phyloP scores from a whole-genome alignment of 108 stramenopile species.

The Parietichytrium sp. region DNA sequence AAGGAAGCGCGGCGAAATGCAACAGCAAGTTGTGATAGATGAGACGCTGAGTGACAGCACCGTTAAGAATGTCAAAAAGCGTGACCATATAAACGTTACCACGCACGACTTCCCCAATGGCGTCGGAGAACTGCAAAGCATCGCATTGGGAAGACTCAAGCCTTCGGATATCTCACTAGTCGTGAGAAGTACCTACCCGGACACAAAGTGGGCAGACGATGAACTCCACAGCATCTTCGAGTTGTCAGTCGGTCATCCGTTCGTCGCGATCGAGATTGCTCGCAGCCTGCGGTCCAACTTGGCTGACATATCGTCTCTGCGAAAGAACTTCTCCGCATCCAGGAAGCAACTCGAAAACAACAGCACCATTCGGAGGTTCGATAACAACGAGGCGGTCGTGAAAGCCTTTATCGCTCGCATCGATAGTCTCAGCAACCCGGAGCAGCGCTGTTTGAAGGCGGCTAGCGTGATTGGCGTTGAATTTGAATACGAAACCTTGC shows the following conservation, averaged over 20 bases:
- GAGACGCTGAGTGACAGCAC: too few species aligned
- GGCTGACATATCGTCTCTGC: too few species aligned
- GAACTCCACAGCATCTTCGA: conserved; percentile 3
- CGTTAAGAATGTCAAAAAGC: too few species aligned
- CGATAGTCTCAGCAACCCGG: not conserved
- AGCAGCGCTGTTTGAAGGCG: conserved; percentile 13
- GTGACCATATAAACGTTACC: too few species aligned
- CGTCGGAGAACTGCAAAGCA: too few species aligned
- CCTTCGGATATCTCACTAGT: not conserved
- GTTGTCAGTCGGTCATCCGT: not conserved
- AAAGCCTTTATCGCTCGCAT: not conserved
- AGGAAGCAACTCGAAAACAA: not conserved
- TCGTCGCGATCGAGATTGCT: conserved; percentile 6
- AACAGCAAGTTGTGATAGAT: too few species aligned
- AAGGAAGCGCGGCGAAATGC: too few species aligned
- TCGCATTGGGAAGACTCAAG: too few species aligned
- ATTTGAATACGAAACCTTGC: conserved; percentile 25
- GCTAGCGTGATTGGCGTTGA: not conserved
- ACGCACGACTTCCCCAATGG: too few species aligned
- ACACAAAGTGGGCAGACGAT: not conserved
- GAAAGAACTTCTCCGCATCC: too few species aligned
- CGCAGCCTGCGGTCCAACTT: not conserved
- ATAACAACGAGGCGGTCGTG: not conserved
- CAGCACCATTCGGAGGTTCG: too few species aligned
- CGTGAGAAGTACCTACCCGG: not conserved